Conservation (phyloP, 805 yeast genomes). For the Saccharomycopsis babjevae region DNA sequence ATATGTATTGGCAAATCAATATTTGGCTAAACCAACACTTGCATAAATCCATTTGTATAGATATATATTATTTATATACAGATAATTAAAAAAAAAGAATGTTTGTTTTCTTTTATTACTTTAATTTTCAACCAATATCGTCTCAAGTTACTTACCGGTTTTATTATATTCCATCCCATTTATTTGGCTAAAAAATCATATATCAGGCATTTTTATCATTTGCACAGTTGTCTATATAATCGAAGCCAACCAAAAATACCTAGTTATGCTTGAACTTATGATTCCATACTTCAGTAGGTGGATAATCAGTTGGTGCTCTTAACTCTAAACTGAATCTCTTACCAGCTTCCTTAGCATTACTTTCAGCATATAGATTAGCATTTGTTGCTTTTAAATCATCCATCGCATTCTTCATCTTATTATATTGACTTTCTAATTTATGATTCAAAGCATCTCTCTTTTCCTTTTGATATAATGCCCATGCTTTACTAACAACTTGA, state of each 20-base stretch:
- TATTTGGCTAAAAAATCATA: too few species aligned
- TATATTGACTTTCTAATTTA: slow-evolving; percentile 50
- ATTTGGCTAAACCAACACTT: too few species aligned
- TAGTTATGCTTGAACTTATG: slow-evolving; percentile 43
- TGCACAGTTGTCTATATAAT: too few species aligned
- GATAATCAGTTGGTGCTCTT: slow-evolving; percentile 83
- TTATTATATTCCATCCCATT: too few species aligned
- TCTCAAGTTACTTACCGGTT: too few species aligned
- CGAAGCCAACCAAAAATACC: background rate
- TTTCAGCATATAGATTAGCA: slow-evolving; percentile 49
- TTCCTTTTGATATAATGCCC: slow-evolving; percentile 54
- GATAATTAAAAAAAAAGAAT: too few species aligned
- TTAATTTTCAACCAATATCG: too few species aligned
- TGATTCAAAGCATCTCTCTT: slow-evolving; percentile 33
- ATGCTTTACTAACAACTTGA: slow-evolving; percentile 70
- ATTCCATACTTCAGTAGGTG: slow-evolving; percentile 76
- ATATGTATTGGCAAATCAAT: too few species aligned
- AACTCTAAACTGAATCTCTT: slow-evolving; percentile 73
- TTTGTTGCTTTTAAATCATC: slow-evolving; percentile 45
- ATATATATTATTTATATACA: too few species aligned
- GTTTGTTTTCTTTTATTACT: too few species aligned
- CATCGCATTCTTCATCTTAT: slow-evolving; percentile 61
- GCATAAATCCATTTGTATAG: too few species aligned
- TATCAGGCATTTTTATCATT: too few species aligned
- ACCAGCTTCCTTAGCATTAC: slow-evolving; percentile 45